Base-by-base conservation (phyloP, 768 basidiomycete genomes). In the Tylopilus felleus region DNA sequence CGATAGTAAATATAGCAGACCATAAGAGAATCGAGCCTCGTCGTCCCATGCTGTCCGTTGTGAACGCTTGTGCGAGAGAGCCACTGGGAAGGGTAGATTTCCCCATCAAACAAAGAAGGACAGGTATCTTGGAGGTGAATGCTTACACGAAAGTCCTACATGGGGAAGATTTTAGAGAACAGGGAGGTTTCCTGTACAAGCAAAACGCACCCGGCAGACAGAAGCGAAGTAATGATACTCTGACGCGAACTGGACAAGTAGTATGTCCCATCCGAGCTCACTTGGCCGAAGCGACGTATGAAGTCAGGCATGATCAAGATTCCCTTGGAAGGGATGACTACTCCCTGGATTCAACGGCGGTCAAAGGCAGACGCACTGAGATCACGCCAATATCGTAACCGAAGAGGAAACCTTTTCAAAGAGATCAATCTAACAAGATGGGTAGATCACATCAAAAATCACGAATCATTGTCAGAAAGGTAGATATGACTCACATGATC, bases 51-150 rank as follows among this genome's bases (percentile, higher is more conserved):
- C 58, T 59, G 22, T 59, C 57, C 10, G 57, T 59, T 4, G 57
- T 59, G 35, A 59, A 59, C 13, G 87, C 84, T 59, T 88, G 86
- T 0, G 68, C 82, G 22, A 88, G 70, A 10, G 87, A 83, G 33
- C 86, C 86, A 25, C 80, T 81, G 17, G 7, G 33, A 22, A 22
- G 16, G 33, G 48, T 4, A 8, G 7, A 8, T 43, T n/a, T 21
- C 3, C 10, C 4, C 19, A 23, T 55, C 33, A 60, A 56, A 33
- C 8, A 23, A 25, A 1, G 29, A 39, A 49, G 19, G 22, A 27
- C 10, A n/a, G 14, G 12, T 23, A 28, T 25, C 2, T 6, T 1
- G 0, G 9, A 23, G 3, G 17, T 1, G 31, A 16, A 27, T 9
- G 21, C 51, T 61, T 52, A 56, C 55, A 53, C 52, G 8, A 61